Evolutionary conservation across 1,284 basidiomycete genomes (phyloP), one percentile per base, ranked within the genome.

Genomic region (Entoloma clypeatum): DNA sequence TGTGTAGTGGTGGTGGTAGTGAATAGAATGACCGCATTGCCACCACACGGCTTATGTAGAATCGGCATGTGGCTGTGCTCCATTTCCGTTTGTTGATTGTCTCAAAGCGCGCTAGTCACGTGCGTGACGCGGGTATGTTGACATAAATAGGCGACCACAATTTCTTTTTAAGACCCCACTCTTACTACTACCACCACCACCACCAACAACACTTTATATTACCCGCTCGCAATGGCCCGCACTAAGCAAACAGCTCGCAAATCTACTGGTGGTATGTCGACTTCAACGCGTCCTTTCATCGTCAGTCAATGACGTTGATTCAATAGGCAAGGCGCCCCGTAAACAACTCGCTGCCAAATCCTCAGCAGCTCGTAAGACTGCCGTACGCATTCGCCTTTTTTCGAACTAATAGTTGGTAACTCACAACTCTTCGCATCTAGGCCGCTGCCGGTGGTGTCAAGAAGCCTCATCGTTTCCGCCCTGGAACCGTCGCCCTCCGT

Each of bases 401-500:
- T n/a, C n/a, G n/a, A n/a, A n/a, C n/a, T n/a, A n/a, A n/a, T n/a
- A n/a, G n/a, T n/a, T n/a, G n/a, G n/a, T n/a, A n/a, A n/a, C n/a
- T n/a, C n/a, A n/a, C n/a, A n/a, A n/a, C n/a, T n/a, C n/a, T n/a
- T n/a, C n/a, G n/a, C n/a, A n/a, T n/a, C n/a, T n/a, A n/a, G n/a
- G 60, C 62, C 9, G 62, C 67, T 23, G 63, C 89, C 54, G 89
- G 90, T 70, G 92, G 91, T 77, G 89, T 92, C 50, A 90, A 92
- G 86, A 91, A 90, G 77, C 87, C 88, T 51, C 89, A 92, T 74
- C 85, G 91, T 54, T 93, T 94, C 86, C 81, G 88, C 63, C 92
- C 92, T 45, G 92, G 92, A 74, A 93, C 92, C 48, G 91, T 95
- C 60, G 92, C 92, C 52, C 85, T 95, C 48, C 88, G 92, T 75